Evolutionary conservation across 2,329 filamentous ascomycete genomes (phyloP), one percentile per base, ranked within the genome.

Genomic region (Elsinoe batatas): DNA sequence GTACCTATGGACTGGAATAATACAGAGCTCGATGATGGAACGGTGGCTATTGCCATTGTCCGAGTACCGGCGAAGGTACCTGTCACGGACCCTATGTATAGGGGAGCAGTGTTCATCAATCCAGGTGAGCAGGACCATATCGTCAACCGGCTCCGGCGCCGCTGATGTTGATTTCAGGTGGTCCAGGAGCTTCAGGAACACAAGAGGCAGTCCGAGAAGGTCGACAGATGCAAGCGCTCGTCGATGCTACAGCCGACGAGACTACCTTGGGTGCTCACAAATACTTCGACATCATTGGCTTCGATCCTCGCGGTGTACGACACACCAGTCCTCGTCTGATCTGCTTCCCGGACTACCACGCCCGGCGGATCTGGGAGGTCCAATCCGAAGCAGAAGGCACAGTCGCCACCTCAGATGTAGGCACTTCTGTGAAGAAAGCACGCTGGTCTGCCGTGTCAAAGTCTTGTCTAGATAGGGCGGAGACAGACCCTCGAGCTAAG

Each of bases 101-200:
- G 73, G 1, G 74, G 76, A 2, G 68, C 74, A 1, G 68, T 78
- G 22, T 51, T 79, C 4, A 65, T 76, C 5, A 79, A 79, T 57
- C 75, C 76, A 2, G 72, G 60, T 61, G 30, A 13, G 40, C 15
- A 22, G 6, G 22, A 17, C 10, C 17, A 18, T 20, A 8, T 33
- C 36, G 2, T 20, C 17, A 4, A 3, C 51, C 18, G 37, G 37
- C 35, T 33, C n/a, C 22, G 12, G 17, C 30, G 11, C 4, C 5
- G 13, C 44, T 50, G 8, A 17, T 26, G 3, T 13, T 22, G 2
- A 1, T 3, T 26, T 8, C 1, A 61, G 61, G 64, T 38, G 74
- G 75, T 1, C 75, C 74, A 2, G 74, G 74, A 17, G 71, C 69
- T 10, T 71, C 71, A 8, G 74, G 74, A 11, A 65, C 74, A 2